Evolutionary conservation across 2,329 filamentous ascomycete genomes (phyloP).

Genomic region (Xylariaceae sp.): DNA sequence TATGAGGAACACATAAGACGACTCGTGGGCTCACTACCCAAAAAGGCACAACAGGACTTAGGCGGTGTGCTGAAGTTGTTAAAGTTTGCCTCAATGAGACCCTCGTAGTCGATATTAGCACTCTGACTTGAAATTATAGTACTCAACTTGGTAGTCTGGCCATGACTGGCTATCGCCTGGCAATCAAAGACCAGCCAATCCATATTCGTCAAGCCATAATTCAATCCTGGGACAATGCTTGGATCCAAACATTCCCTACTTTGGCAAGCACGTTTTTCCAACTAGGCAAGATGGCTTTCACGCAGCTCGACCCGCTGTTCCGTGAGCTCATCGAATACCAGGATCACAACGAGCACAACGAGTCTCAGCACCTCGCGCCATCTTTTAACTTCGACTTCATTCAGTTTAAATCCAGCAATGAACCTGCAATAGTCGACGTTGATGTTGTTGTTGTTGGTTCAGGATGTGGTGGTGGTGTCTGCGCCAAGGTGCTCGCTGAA

Average conservation of each 20-base stretch:
- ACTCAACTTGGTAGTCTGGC: slow-evolving; percentile 61
- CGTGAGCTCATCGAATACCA: slow-evolving; percentile 56
- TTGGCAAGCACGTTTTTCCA: slow-evolving; percentile 37
- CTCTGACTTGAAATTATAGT: slow-evolving; percentile 37
- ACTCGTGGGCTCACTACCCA: slow-evolving; percentile 37
- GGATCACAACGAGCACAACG: slow-evolving; percentile 51
- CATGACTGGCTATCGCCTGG: slow-evolving; percentile 64
- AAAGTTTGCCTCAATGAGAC: slow-evolving; percentile 35
- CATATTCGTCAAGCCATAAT: slow-evolving; percentile 61
- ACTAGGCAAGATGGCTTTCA: slow-evolving; percentile 45
- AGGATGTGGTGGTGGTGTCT: slow-evolving; percentile 68
- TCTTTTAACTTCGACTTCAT: slow-evolving; percentile 60
- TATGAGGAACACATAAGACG: slow-evolving; percentile 52
- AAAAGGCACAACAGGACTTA: slow-evolving; percentile 35
- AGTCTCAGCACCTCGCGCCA: slow-evolving; percentile 37
- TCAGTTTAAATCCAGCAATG: slow-evolving; percentile 46
- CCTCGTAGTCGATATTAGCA: neutral
- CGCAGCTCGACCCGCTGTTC: slow-evolving; percentile 55
- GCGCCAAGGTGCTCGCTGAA: slow-evolving; percentile 64
- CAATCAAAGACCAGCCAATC: slow-evolving; percentile 60
- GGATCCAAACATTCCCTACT: slow-evolving; percentile 51
- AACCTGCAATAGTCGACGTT: slow-evolving; percentile 63
- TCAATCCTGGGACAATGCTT: slow-evolving; percentile 58
- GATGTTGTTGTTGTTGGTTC: slow-evolving; percentile 74
- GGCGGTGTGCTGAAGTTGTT: slow-evolving; percentile 40